Evolutionary conservation across 2,329 filamentous ascomycete species (phyloP), one percentile per base, ranked within the genome.

Genomic region (Sarocladium brachiariae): DNA sequence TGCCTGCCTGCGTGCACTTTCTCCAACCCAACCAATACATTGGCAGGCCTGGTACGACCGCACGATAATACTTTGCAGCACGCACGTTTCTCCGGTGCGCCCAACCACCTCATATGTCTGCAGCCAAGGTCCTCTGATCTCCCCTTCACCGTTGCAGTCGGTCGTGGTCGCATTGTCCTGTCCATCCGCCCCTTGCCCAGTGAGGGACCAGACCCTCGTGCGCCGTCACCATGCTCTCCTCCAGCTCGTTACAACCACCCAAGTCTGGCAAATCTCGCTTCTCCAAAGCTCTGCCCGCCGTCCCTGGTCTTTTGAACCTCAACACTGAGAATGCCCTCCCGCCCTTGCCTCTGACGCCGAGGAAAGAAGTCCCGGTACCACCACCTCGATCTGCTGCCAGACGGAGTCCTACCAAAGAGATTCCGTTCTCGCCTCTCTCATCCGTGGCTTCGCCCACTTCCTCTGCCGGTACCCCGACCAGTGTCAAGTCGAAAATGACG

Each of bases 231-330:
- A 49, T 49, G 46, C 30, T 49, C 30, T 14, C 46, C 13, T 49
- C 46, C 30, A 49, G 37, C 31, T 24, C 46, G 8, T 27, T 49
- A 24, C 46, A 49, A 18, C 30, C 46, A 13, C 46, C 46, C 10
- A 5, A 61, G 59, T 63, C 60, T 55, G 74, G 74, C 58, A 66
- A 69, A 50, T 80, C 77, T 57, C 76, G 77, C 62, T 78, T 77
- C 65, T 80, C 77, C 60, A 81, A 81, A 65, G 77, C 76, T 30
- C 66, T 81, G 55, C 78, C 77, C 30, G 67, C 70, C 51, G 73
- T 75, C 59, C 75, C 77, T 50, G 56, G 55, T 50, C 57, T 54
- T 50, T 51, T 53, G 16, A 31, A 30, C 13, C 27, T 13, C 27
- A 13, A 7, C 7, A 30, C 38, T 16, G 37, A 43, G 10, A 25